Percentiles rank a stretch among this genome's conserved stretches.
These are phyloP conservation scores for Hanseniaspora valbyensis DNA, from an alignment of 805 yeast species.

Conservation along the genomic window DNA sequence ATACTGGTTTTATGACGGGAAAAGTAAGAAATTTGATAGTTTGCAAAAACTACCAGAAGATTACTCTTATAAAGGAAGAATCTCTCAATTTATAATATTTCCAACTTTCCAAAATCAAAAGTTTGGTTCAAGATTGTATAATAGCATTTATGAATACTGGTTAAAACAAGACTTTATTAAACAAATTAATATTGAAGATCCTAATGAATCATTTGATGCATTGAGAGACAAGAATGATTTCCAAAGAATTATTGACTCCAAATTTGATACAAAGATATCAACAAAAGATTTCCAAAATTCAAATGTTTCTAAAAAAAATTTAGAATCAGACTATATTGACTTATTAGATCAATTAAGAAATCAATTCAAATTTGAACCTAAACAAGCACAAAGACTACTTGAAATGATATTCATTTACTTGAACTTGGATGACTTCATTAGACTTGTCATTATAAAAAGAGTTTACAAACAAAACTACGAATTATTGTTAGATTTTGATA, in stretches of 20 bases:
- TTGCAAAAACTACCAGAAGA: slow-evolving; percentile 25
- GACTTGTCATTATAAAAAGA: slow-evolving; percentile 62
- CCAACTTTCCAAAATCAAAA: slow-evolving; percentile 73
- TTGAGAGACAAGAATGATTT: slow-evolving; percentile 76
- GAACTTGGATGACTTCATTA: slow-evolving; percentile 29
- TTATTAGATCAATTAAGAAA: slow-evolving; percentile 36
- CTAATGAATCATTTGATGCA: slow-evolving; percentile 84
- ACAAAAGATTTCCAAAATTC: slow-evolving; percentile 22
- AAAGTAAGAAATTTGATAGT: slow-evolving; percentile 36
- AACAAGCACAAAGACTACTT: slow-evolving; percentile 65
- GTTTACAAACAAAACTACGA: slow-evolving; percentile 71
- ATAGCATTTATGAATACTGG: slow-evolving; percentile 47
- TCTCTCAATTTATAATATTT: slow-evolving; percentile 74
- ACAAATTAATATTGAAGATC: slow-evolving; percentile 88
- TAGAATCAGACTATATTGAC: slow-evolving; percentile 17
- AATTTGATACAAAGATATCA: slow-evolving; percentile 15
- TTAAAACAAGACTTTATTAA: slow-evolving; percentile 38
- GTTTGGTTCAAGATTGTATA: slow-evolving; percentile 62
- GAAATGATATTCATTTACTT: slow-evolving; percentile 55
- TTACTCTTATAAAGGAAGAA: slow-evolving; percentile 47
- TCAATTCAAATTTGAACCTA: slow-evolving; percentile 50
- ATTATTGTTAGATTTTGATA: slow-evolving; percentile 55
- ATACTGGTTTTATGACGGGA: slow-evolving; percentile 64
- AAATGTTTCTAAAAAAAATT: slow-evolving; percentile 6
- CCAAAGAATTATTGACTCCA: slow-evolving; percentile 20